Conservation (phyloP, 352 stramenopile genomes). For the Globisporangium takayamanum region DNA sequence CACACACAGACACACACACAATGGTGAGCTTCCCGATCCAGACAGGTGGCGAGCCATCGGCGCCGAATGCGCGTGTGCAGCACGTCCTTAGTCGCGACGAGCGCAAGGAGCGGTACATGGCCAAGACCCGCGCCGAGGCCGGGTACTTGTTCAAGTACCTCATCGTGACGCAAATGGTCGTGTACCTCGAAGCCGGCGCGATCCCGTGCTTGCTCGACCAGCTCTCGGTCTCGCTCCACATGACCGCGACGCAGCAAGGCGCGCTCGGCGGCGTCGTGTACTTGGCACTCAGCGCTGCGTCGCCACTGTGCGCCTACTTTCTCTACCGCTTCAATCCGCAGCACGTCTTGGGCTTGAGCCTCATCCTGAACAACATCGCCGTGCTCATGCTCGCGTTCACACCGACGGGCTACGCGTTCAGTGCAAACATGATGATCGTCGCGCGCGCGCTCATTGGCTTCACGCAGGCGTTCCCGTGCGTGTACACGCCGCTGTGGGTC, state of each 20-base stretch:
- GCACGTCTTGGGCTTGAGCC: constrained; percentile 55
- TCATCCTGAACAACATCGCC: constrained; percentile 74
- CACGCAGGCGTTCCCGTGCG: constrained; percentile 76
- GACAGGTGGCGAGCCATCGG: constrained; percentile 1
- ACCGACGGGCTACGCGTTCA: constrained; percentile 60
- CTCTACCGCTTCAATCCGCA: constrained; percentile 63
- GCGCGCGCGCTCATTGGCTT: constrained; percentile 69
- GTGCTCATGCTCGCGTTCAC: constrained; percentile 68
- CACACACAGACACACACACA: not conserved
- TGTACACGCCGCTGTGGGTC: constrained; percentile 84
- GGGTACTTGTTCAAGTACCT: constrained; percentile 85
- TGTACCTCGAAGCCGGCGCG: constrained; percentile 77
- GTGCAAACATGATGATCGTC: constrained; percentile 66
- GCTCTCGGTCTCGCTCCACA: constrained; percentile 58
- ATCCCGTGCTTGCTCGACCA: constrained; percentile 80
- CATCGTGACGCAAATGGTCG: constrained; percentile 74
- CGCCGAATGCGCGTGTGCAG: constrained; percentile 1
- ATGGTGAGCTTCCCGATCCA: constrained; percentile 29
- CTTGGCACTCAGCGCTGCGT: constrained; percentile 61
- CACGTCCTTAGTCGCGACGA: constrained; percentile 38
- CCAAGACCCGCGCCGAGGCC: constrained; percentile 60
- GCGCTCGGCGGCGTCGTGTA: constrained; percentile 77
- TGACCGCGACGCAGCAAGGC: constrained; percentile 71
- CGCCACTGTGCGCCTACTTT: constrained; percentile 71
- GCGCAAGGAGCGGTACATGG: constrained; percentile 65